Evolutionary conservation across 768 basidiomycete species (phyloP), one percentile per base, ranked within the genome.

Genomic region (Rhodotorula diobovata): DNA sequence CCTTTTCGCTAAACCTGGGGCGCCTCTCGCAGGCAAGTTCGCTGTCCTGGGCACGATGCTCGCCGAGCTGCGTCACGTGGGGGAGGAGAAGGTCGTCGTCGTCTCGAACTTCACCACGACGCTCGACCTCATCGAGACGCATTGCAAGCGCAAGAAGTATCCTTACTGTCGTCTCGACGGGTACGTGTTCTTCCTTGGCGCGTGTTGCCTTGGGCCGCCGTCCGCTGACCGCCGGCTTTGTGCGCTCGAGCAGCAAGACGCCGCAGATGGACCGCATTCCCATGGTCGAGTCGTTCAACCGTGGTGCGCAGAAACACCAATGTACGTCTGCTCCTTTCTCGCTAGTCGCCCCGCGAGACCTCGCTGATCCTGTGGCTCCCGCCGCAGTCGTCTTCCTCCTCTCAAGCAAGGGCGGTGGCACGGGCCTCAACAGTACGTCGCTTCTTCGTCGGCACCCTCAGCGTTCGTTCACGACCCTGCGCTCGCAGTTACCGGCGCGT

Each of bases 21-120:
- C 30, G 32, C 21, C 21, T 58, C 46, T n/a, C 68, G 16, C 77
- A 94, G 91, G 90, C 37, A 94, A 94, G 80, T 80, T 94, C 28
- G 81, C 83, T 20, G 87, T 86, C 0, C 80, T 95, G 16, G 84
- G 87, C 39, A 85, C 82, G 58, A 83, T 94, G 43, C 85, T 96
- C 28, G 81, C 82, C 65, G 78, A 80, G 3, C 82, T 95, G 16
- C 30, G 50, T 14, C 2, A 16, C 10, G 82, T 83, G 46, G 93
- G 91, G 0, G 87, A 90, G 51, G 95, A 99, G 81, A 99, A 99
- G 85, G 90, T 92, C 76, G 89, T 97, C 45, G 81, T 99, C 61
- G 82, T 83, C 58, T 97, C 93, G n/a, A 94, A 98, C 79, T 99
- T 90, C 77, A 98, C 94, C 0, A 89, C 90, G 10, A 96, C 94